Evolutionary conservation across 1,284 basidiomycete species (phyloP).

Genomic region (Kwoniella shivajii): DNA sequence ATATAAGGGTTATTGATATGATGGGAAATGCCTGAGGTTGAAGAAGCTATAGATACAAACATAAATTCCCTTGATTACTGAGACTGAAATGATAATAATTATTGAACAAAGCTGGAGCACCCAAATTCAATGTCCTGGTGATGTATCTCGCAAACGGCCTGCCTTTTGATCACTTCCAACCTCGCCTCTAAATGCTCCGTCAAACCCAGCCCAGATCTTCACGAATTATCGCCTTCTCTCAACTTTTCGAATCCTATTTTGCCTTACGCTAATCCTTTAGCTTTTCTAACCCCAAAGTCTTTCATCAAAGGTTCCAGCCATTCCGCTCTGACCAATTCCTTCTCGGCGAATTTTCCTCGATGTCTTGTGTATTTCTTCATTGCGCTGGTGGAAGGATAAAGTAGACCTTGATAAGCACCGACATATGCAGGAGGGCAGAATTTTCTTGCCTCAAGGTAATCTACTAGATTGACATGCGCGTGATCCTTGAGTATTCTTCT

Average conservation of each 20-base stretch:
- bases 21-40: no score
- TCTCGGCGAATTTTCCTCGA: conserved; percentile 21
- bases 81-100: no score
- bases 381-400: conserved; percentile 24
- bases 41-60: no score
- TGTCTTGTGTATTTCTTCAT: conserved; percentile 30
- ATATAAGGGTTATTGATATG: background rate
- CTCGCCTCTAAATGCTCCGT: background rate
- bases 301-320: conserved; percentile 47
- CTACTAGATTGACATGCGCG: conserved; percentile 45
- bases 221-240: no score
- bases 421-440: conserved; percentile 10
- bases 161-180: no score
- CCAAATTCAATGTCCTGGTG: no score
- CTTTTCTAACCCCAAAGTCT: conserved; percentile 34
- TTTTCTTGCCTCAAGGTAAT: conserved; percentile 39
- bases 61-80: no score
- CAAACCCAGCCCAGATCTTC: no score
- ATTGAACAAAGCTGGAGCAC: no score
- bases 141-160: no score
- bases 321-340: conserved; percentile 32
- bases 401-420: conserved; percentile 21
- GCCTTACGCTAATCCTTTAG: background rate
- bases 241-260: no score
- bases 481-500: conserved; percentile 30